Evolutionary conservation across 2,329 filamentous ascomycete species (phyloP).

Genomic region (Colletotrichum tofieldiae): DNA sequence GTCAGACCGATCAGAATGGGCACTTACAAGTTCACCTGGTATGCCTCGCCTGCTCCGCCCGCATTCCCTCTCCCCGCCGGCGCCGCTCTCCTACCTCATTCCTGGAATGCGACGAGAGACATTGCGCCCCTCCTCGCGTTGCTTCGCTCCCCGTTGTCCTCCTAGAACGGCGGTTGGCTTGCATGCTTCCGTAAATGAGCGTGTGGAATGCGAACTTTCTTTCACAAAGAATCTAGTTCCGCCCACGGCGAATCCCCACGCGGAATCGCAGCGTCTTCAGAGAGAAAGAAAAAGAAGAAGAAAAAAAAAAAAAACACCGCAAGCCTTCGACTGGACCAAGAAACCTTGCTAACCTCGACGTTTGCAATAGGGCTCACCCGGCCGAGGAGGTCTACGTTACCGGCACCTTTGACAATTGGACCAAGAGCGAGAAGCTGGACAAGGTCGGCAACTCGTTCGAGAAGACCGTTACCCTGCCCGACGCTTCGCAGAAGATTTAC

Average conservation of each 20-base stretch:
- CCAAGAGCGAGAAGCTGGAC: constrained; percentile 86
- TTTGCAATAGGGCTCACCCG: constrained; percentile 80
- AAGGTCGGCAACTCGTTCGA: constrained; percentile 82
- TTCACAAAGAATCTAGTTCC: constrained; percentile 8
- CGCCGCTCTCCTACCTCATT: constrained; percentile 5
- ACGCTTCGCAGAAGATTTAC: constrained; percentile 80
- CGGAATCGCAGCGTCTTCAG: constrained; percentile 19
- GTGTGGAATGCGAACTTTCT: constrained; percentile 33
- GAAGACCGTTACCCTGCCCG: constrained; percentile 84
- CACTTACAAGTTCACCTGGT: constrained; percentile 45
- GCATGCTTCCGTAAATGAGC: constrained; percentile 26
- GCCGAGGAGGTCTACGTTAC: constrained; percentile 94
- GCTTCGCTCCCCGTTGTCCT: constrained; percentile 3
- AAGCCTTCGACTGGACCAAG: not conserved
- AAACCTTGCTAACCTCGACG: constrained; percentile 35
- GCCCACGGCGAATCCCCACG: constrained; percentile 18
- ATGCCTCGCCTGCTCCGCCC: constrained; percentile 24
- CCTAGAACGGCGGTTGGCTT: constrained; percentile 15
- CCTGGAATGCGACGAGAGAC: constrained; percentile 27
- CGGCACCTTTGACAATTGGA: constrained; percentile 96
- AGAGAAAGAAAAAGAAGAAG: not conserved
- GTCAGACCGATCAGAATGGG: constrained; percentile 33
- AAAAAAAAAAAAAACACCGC: not conserved
- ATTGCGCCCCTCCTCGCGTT: constrained; percentile 12
- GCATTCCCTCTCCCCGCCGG: constrained; percentile 10